Base-by-base conservation (phyloP, 164 flowering plant genomes). In the grape (Vitis vinifera) region DNA sequence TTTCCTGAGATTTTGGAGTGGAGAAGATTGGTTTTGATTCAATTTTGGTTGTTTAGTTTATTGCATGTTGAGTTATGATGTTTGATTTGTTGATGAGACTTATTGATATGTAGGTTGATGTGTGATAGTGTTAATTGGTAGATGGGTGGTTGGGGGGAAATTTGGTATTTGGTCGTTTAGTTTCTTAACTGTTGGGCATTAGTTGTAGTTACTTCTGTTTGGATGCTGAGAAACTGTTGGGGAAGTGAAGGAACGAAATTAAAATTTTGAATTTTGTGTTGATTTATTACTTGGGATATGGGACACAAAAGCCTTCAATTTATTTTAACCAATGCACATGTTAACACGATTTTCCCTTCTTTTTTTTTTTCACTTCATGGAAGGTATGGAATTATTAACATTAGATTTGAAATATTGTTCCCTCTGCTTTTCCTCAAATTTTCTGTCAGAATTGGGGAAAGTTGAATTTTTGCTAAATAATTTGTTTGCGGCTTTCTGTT, bases 401-500 rank as follows among this genome's bases (percentile, higher is more conserved):
- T 3, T 10, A 30, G 13, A 3, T 37, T 37, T 6, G 7, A 3
- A 6, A 37, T 37, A 3, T 37, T 37, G 44, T 37, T 23, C 44
- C 2, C 44, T 37, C 44, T 37, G 44, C 44, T 37, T 37, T 37
- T 37, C 44, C 44, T 37, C 7, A 6, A 37, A 4, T 37, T 37
- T 37, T 37, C 44, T 37, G 44, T 37, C 16, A 3, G 11, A 29
- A 11, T 13, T 61, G 16, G 6, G 51, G 9, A 15, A 11, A 9
- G 3, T 65, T 51, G 6, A 16, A 57, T 16, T 31, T 55, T n/a
- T 37, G 56, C 65, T 19, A 13, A 60, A 16, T 59, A 2, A 16
- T 56, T 73, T 58, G 62, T 48, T 44, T 67, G 75, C 10, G n/a
- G 9, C 55, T 59, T 51, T 15, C 27, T 10, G 16, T 61, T 56